Conservation (phyloP, 1,139 yeast genomes). For the Sugiyamaella grinbergsii region DNA sequence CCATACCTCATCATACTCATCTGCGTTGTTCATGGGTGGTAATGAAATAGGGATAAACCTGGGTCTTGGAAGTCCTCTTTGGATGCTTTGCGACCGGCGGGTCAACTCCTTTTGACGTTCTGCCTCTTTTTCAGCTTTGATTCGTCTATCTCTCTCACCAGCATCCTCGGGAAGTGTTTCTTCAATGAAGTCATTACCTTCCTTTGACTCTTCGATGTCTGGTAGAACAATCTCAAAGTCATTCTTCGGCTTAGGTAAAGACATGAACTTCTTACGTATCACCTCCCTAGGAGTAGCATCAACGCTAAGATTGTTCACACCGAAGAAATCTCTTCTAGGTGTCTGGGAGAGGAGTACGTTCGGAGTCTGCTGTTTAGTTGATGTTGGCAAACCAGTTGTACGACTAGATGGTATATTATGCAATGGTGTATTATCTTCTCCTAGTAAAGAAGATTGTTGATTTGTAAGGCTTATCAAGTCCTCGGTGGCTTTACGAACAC, state of each 20-base stretch:
- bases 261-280: conserved; percentile 42
- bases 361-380: conserved; percentile 18
- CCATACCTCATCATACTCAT: conserved; percentile 15
- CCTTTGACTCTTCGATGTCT: conserved; percentile 32
- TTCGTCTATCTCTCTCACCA: conserved; percentile 43
- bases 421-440: conserved; percentile 35
- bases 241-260: conserved; percentile 58
- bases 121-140: conserved; percentile 32
- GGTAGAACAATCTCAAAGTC: conserved; percentile 56
- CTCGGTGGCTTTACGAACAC: conserved; percentile 35
- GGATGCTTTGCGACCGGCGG: conserved; percentile 55
- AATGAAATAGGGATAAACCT: conserved; percentile 31
- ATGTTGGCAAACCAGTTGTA: not conserved
- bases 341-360: conserved; percentile 21
- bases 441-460: conserved; percentile 39
- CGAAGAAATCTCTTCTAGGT: conserved; percentile 33
- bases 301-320: conserved; percentile 27
- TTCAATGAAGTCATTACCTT: conserved; percentile 14
- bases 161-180: conserved; percentile 39
- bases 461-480: conserved; percentile 37
- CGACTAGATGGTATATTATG: conserved; percentile 9
- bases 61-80: conserved; percentile 56
- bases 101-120: conserved; percentile 36
- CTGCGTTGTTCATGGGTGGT: not conserved
- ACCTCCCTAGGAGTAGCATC: conserved; percentile 31